Evolutionary conservation across 2,329 filamentous ascomycete genomes (phyloP).

Genomic region (Talaromyces rugulosus): DNA sequence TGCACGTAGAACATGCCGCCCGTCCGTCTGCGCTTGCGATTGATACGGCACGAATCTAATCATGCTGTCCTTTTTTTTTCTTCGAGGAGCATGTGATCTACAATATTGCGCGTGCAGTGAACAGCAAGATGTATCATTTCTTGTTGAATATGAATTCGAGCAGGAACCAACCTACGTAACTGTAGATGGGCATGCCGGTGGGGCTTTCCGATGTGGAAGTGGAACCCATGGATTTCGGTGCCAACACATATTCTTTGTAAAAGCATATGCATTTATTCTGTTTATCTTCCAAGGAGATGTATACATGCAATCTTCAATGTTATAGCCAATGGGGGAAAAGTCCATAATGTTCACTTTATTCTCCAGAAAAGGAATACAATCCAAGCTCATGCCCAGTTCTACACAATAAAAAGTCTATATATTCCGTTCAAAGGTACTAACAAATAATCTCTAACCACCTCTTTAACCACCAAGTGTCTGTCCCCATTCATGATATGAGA

Average conservation of each 20-base stretch:
- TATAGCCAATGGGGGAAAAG: background rate
- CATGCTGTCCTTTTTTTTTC: background rate
- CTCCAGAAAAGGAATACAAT: background rate
- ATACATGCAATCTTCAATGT: no score
- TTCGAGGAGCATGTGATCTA: background rate
- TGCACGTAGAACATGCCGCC: constrained; percentile 1
- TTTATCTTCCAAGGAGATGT: no score
- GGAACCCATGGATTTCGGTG: no score
- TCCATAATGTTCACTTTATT: background rate
- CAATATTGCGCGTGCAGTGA: background rate
- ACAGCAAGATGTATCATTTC: background rate
- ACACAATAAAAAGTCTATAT: background rate
- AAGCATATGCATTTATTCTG: background rate
- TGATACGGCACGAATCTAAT: constrained; percentile 2
- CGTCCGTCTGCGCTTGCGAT: background rate
- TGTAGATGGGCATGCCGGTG: background rate
- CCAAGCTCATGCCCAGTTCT: background rate
- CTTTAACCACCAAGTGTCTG: background rate
- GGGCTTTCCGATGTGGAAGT: background rate
- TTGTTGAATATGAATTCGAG: background rate
- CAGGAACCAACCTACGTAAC: no score
- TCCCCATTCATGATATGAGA: background rate
- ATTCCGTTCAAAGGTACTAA: background rate
- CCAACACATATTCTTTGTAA: background rate
- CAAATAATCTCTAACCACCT: background rate